Conservation (phyloP, 257 asterid species). For the Solanum phureja region DNA sequence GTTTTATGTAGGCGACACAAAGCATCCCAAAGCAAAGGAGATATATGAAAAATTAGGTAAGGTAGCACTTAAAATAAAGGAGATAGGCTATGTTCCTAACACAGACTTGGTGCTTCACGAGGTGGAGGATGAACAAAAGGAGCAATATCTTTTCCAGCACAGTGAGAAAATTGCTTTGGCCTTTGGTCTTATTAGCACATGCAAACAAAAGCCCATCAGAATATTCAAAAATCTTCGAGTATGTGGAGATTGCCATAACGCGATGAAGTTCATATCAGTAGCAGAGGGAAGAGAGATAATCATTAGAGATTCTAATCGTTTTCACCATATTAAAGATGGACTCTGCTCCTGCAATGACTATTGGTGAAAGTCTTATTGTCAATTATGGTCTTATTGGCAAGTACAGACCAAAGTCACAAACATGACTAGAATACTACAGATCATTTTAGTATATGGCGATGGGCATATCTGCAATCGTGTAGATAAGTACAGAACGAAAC, state of each 20-base stretch:
- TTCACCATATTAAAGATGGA: constrained; percentile 78
- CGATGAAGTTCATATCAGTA: constrained; percentile 56
- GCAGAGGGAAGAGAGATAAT: constrained; percentile 74
- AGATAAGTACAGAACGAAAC: neutral
- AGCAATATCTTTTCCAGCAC: constrained; percentile 61
- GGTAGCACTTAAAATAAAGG: constrained; percentile 34
- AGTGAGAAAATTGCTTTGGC: constrained; percentile 89
- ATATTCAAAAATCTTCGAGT: constrained; percentile 82
- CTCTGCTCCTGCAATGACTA: constrained; percentile 79
- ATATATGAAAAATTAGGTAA: constrained; percentile 49
- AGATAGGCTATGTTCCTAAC: constrained; percentile 67
- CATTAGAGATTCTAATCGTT: constrained; percentile 81
- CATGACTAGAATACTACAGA: neutral
- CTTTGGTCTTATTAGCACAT: constrained; percentile 67
- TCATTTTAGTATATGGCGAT: neutral
- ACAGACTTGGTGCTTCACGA: constrained; percentile 72
- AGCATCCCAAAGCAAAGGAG: constrained; percentile 57
- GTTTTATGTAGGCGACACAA: constrained; percentile 77
- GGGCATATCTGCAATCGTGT: neutral
- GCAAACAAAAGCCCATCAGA: constrained; percentile 42
- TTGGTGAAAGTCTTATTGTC: constrained; percentile 31
- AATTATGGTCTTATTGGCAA: neutral
- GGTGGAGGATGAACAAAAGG: constrained; percentile 79
- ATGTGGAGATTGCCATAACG: constrained; percentile 82
- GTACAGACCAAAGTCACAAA: neutral